Conservation (phyloP, 163 green algal genomes). For the Coccomyxa subellipsoidea region DNA sequence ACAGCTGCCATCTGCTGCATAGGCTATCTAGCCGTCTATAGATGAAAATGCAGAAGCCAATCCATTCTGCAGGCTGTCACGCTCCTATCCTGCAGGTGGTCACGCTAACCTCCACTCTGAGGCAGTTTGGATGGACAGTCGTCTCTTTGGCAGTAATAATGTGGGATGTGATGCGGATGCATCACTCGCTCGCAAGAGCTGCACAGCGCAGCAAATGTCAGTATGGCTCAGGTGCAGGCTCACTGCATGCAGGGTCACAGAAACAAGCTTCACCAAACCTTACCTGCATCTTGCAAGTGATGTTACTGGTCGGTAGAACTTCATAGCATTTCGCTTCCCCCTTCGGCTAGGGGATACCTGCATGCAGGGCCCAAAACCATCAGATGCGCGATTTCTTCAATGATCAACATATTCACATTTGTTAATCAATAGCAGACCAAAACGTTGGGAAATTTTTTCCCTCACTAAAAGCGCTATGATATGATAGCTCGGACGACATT, state of each 20-base stretch:
- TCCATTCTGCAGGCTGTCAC: no score
- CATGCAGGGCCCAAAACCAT: not conserved
- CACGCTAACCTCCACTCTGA: not conserved
- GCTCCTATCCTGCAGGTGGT: no score
- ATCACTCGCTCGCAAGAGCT: not conserved
- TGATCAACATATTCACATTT: no score
- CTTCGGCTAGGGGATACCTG: not conserved
- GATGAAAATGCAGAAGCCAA: no score
- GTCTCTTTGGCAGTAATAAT: not conserved
- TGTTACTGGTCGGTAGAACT: not conserved
- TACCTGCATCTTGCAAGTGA: slow-evolving; percentile 5
- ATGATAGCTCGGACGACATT: no score
- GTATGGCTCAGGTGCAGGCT: not conserved
- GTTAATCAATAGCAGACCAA: no score
- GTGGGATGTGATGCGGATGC: not conserved
- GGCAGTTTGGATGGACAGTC: slow-evolving; percentile 3
- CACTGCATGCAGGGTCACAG: not conserved
- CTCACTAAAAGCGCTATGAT: no score
- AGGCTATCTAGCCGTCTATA: no score
- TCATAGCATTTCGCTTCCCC: not conserved
- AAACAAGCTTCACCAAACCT: not conserved
- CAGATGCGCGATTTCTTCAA: no score
- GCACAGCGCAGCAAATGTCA: not conserved
- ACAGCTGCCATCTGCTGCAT: no score
- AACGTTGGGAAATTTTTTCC: no score